Base-by-base conservation (phyloP, 495 filamentous ascomycete genomes). In the Aspergillus heteromorphus region DNA sequence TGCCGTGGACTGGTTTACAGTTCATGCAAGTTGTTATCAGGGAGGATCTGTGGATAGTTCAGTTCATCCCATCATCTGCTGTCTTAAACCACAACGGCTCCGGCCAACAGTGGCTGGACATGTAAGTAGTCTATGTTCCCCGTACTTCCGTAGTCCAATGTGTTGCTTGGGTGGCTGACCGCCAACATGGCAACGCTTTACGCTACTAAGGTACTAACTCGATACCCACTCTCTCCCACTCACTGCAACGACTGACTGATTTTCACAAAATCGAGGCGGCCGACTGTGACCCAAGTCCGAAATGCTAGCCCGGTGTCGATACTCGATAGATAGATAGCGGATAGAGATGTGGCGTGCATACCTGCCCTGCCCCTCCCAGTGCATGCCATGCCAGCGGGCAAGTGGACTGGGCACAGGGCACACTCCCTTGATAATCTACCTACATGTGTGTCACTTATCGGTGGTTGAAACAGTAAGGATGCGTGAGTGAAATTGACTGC, bases 11-110 rank as follows among this genome's bases (percentile, higher is more conserved):
- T n/a, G n/a, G n/a, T n/a, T 27, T 27, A 57, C 29, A 50, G 57
- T 60, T 60, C 57, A 60, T 59, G 57, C 57, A 55, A 20, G 40
- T 49, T 49, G 38, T 48, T 50, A 45, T 50, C 51, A 47, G 48
- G 34, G 29, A 49, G 20, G 34, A 49, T 53, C 21, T 19, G 42
- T 45, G 21, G 49, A 53, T 52, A 34, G 50, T 53, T 57, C 50
- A n/a, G n/a, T n/a, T n/a, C n/a, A n/a, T n/a, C n/a, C n/a, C n/a
- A n/a, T n/a, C n/a, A 48, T 25, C 34, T 25, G 10, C 41, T 38
- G 42, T 41, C 38, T 47, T 36, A 51, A 40, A 34, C n/a, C n/a
- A n/a, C 34, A n/a, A 38, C n/a, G 34, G 34, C 34, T 43, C 50
- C 51, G 36, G 38, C 53, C 48, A 45, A 58, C 47, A 59, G 47